A percentile compares a stretch with the other conserved stretches of the same genome.
These are phyloP conservation scores for Maudiozyma humilis DNA, from an alignment of 1,139 yeast genomes.

Conservation along the genomic window DNA sequence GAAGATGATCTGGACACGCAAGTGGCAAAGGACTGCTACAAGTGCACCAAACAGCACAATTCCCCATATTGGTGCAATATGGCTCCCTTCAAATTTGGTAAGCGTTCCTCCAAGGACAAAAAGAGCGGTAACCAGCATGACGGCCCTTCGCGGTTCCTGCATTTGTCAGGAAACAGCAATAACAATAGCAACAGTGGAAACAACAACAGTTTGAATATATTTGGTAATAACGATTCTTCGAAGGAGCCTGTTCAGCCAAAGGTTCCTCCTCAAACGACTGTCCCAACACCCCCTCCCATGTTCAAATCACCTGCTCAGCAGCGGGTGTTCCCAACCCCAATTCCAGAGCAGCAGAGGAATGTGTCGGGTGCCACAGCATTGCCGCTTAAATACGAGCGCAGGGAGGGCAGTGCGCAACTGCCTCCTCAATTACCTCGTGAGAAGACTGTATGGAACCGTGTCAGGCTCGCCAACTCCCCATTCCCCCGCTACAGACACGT, in stretches of 20 bases:
- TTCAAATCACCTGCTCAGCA: conserved; percentile 7
- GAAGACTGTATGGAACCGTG: conserved; percentile 67
- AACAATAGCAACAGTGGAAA: conserved; percentile 1
- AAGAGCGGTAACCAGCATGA: conserved; percentile 7
- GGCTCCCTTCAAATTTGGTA: conserved; percentile 31
- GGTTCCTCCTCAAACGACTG: not conserved
- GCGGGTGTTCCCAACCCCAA: conserved; percentile 25
- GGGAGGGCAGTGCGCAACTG: conserved; percentile 9
- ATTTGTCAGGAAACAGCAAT: conserved; percentile 4
- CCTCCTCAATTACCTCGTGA: not conserved
- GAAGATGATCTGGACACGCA: too few relatives aligned
- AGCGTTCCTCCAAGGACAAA: conserved; percentile 22
- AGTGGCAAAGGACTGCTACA: too few relatives aligned
- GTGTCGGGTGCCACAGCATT: conserved; percentile 27
- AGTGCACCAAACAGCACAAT: too few relatives aligned
- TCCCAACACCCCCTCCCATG: conserved; percentile 5
- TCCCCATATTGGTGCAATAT: too few relatives aligned
- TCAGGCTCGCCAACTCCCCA: conserved; percentile 66
- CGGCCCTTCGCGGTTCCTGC: conserved; percentile 11
- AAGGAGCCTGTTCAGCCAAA: not conserved
- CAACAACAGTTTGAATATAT: not conserved
- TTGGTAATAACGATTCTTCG: not conserved
- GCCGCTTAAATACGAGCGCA: conserved; percentile 3
- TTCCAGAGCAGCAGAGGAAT: conserved; percentile 25
- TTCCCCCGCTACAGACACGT: conserved; percentile 94